Evolutionary conservation across 139 green algal species (phyloP), one percentile per base, ranked within the genome.

Genomic region (Coelastrella sp.): DNA sequence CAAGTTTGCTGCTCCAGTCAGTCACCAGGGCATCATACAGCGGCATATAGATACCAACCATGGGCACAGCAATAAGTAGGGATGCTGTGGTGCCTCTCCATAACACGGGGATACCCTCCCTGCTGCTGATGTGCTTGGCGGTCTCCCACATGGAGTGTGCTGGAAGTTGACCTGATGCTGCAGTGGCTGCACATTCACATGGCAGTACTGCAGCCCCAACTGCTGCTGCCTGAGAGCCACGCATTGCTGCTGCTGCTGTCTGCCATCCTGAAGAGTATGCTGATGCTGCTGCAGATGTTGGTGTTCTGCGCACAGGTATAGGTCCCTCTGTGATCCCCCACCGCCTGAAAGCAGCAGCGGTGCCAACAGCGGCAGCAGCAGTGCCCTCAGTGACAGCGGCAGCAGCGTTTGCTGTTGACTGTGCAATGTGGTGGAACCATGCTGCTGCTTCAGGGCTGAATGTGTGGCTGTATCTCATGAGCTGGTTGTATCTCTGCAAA

Each of bases 11-110:
- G 59, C 66, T 34, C 63, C 63, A 66, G 25, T 73, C 45, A 83
- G 41, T 45, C 48, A 95, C 45, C 19, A 98, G 79, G 34, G 87
- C 71, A 81, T 99, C 97, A 83, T 99, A 99, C 19, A 98, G 81
- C 0, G 97, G 97, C 82, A 99, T 92, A 88, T 99, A 99, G 63
- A 99, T 95, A 21, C 96, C 95, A 5, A 99, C 93, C 91, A 96
- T 97, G 6, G 95, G 94, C 0, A 97, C 88, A 6, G 91, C 84
- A 83, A 96, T 96, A 15, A 96, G 86, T 30, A 98, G 87, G 8
- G 94, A 89, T 0, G 92, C 88, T 41, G 92, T 87, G 23, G 93
- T 95, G 69, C 95, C 95, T 5, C 92, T 90, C 94, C 94, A 98
- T 25, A 98, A 81, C 34, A 82, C 87, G 1, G 63, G 27, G 3